phyloP scores from a whole-genome alignment of 129 eudicot species.

The Deinandra increscens region DNA sequence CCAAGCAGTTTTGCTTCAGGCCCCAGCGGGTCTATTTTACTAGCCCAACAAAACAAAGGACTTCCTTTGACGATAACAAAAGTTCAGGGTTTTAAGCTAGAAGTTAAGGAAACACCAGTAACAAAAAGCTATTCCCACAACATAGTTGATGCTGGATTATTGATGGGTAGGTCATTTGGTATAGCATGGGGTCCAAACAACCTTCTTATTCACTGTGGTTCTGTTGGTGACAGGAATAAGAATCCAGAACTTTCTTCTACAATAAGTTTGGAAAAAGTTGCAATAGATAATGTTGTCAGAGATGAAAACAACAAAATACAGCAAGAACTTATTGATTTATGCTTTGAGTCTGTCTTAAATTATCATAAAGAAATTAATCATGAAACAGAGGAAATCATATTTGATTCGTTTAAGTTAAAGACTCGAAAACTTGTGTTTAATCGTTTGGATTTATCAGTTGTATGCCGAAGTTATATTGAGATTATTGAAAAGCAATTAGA shows the following conservation, averaged over 20 bases:
- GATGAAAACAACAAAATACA: slow-evolving; percentile 65
- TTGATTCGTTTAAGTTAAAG: slow-evolving; percentile 50
- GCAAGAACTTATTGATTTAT: slow-evolving; percentile 54
- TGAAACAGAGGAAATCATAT: slow-evolving; percentile 48
- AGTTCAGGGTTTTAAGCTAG: slow-evolving; percentile 72
- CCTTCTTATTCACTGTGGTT: slow-evolving; percentile 78
- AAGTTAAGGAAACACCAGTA: slow-evolving; percentile 66
- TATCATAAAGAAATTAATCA: slow-evolving; percentile 61
- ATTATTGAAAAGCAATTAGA: slow-evolving; percentile 81
- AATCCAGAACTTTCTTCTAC: slow-evolving; percentile 54
- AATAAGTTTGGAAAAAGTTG: slow-evolving; percentile 71
- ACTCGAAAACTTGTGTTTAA: slow-evolving; percentile 61
- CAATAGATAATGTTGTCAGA: slow-evolving; percentile 66
- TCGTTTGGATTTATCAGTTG: slow-evolving; percentile 44
- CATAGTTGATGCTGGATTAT: slow-evolving; percentile 81
- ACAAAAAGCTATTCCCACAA: slow-evolving; percentile 60
- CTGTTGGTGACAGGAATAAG: slow-evolving; percentile 39
- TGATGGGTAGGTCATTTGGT: slow-evolving; percentile 90
- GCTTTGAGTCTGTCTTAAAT: slow-evolving; percentile 61
- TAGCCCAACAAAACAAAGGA: slow-evolving; percentile 73
- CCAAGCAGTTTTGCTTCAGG: slow-evolving; percentile 51
- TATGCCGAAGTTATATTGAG: slow-evolving; percentile 71
- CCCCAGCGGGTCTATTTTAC: slow-evolving; percentile 63
- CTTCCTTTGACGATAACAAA: slow-evolving; percentile 51
- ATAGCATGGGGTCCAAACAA: slow-evolving; percentile 96